Base-by-base conservation (phyloP, 1,284 basidiomycete species). In the Neonothopanus nambi region DNA sequence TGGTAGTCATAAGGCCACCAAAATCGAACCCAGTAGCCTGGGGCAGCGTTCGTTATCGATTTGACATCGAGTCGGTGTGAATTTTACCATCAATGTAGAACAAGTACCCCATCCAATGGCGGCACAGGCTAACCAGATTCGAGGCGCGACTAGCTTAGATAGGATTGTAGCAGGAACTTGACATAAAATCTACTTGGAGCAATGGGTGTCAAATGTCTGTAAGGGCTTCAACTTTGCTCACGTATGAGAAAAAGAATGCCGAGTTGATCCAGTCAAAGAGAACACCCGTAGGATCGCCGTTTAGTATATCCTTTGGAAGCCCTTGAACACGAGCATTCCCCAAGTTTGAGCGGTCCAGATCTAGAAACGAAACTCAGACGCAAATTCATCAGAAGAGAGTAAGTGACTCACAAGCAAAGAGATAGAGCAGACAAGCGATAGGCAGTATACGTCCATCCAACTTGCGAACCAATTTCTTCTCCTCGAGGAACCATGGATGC, bases 211-310 rank as follows among this genome's bases (percentile, higher is more conserved):
- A 17, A 6, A 23, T 20, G 17, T 26, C 33, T n/a, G 39, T 18
- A 24, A 24, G 26, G 6, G n/a, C 9, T 8, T 36, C 24, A 35
- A 44, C 8, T n/a, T 17, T 7, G 70, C 82, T 48, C 57, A 86
- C 87, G 63, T 89, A 90, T 55, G 88, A 81, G 67, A 91, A 82
- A 68, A 84, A 91, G 67, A 91, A 91, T 3, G 78, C 77, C 0
- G 89, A 86, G 55, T 82, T 87, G 48, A 88, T 69, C 87, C 87
- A 89, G 63, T 88, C 87, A 61, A 86, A 91, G 20, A 81, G 69
- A 15, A 74, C 59, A 2, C 88, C 88, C 0, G 81, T 84, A 6
- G 78, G 77, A 61, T 91, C 89, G 2, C 87, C 87, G 24, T 75
- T 74, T 4, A 91, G 77, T 11, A 77, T 68, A 57, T 89, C 87